phyloP scores from a whole-genome alignment of 192 early-diverging fungal species.

The Entomortierella parvispora region DNA sequence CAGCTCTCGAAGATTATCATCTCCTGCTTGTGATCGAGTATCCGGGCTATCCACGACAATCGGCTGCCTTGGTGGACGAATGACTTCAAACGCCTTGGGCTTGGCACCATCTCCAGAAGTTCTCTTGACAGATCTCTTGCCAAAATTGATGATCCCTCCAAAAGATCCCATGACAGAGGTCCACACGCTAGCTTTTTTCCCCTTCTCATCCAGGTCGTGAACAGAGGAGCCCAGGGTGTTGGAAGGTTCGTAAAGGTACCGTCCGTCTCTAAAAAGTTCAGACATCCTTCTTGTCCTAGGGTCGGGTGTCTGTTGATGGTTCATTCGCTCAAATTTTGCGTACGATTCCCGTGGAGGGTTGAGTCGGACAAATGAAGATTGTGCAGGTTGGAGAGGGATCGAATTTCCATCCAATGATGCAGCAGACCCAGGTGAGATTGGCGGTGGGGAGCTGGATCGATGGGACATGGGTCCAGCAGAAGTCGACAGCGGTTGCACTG shows the following conservation, averaged over 20 bases:
- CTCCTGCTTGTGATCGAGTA: slow-evolving; percentile 18
- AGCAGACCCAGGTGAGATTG: slow-evolving; percentile 14
- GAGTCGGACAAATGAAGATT: slow-evolving; percentile 25
- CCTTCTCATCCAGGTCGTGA: neutral
- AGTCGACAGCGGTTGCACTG: slow-evolving; percentile 12
- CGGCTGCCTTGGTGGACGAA: slow-evolving; percentile 27
- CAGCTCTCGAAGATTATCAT: slow-evolving; percentile 34
- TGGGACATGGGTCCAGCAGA: slow-evolving; percentile 31
- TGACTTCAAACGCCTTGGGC: slow-evolving; percentile 49
- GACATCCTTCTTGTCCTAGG: slow-evolving; percentile 36
- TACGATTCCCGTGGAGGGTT: slow-evolving; percentile 29
- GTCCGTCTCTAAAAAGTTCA: slow-evolving; percentile 45
- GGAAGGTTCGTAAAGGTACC: slow-evolving; percentile 32
- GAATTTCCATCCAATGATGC: slow-evolving; percentile 22
- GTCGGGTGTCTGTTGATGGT: slow-evolving; percentile 33
- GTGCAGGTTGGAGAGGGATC: slow-evolving; percentile 36
- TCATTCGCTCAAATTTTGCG: slow-evolving; percentile 35
- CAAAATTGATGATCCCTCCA: slow-evolving; percentile 15
- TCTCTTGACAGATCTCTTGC: slow-evolving; percentile 10
- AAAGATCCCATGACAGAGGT: slow-evolving; percentile 20
- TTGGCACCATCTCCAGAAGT: slow-evolving; percentile 18
- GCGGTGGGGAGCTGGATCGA: slow-evolving; percentile 19
- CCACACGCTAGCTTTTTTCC: slow-evolving; percentile 19
- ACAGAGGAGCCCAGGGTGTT: neutral
- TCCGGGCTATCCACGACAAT: slow-evolving; percentile 18